Base-by-base conservation (phyloP, 148 eudicot genomes). In the Bassia scoparia region DNA sequence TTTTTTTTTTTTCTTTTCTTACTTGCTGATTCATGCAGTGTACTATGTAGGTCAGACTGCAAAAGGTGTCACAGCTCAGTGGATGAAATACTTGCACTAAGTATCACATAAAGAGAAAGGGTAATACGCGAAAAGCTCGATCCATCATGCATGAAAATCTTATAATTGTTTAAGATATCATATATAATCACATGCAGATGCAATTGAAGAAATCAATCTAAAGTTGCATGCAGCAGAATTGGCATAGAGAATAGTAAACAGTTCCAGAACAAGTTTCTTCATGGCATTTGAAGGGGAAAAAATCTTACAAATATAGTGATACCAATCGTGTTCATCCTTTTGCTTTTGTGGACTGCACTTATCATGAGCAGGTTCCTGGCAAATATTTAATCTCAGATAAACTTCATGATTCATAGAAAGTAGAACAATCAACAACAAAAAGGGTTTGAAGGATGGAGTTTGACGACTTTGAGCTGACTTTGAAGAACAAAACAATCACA, bases 261-360 rank as follows among this genome's bases (percentile, higher is more conserved):
- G 16, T 59, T 59, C 4, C 44, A 74, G 5, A 52, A 9, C 7
- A 52, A 21, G 0, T 52, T 21, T 5, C 9, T 24, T 27, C 21
- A 10, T 30, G 61, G 59, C 29, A 5, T 50, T 54, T 30, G 16
- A 55, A 75, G 61, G 49, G 46, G 63, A 49, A 54, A 71, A 27
- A 38, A 11, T 60, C 91, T 83, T 88, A 94, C 98, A 62, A 88
- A 76, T 24, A 94, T 77, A 59, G 93, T 88, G 37, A 85, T 72
- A n/a, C 98, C 98, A 94, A 61, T 87, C 90, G 2, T 72, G 96
- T 73, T 77, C 78, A 23, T 69, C 62, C 26, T 58, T 70, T 55
- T 86, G 84, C 78, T 84, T 84, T 33, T 81, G 89, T 35, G 96
- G 85, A 71, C 97, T 87, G 83, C 98, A 94, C 78, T 81, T 87